These are phyloP conservation scores for Dendrobium chrysotoxum DNA, from an alignment of 106 monocot species.

Conservation along the genomic window DNA sequence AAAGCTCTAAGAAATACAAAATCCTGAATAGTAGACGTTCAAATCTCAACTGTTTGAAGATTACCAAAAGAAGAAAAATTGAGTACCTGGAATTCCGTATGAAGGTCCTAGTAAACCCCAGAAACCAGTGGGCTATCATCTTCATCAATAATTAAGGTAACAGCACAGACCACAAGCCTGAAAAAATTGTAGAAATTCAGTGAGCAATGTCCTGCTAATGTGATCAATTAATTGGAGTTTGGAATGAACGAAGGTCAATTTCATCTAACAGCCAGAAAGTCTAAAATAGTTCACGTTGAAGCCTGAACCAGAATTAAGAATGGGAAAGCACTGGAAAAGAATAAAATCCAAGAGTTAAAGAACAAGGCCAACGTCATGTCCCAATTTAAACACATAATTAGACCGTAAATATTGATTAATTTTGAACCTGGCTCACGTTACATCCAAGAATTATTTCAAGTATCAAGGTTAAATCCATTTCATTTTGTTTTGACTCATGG, in stretches of 20 bases:
- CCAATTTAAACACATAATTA: not conserved
- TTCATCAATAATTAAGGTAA: constrained; percentile 14
- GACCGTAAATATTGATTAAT: too few species aligned
- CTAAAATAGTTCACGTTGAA: not conserved
- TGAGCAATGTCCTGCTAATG: not conserved
- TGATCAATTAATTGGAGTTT: not conserved
- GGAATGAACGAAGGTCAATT: not conserved
- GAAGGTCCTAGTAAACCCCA: not conserved
- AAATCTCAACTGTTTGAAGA: not conserved
- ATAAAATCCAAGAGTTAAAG: not conserved
- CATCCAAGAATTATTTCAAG: not conserved
- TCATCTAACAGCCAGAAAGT: not conserved
- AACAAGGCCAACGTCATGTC: not conserved
- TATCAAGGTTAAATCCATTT: not conserved
- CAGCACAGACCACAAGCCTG: constrained; percentile 11
- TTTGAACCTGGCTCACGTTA: not conserved
- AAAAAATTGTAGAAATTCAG: not conserved
- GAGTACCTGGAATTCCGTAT: not conserved
- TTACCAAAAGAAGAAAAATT: not conserved
- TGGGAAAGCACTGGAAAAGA: not conserved
- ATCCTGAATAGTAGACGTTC: not conserved
- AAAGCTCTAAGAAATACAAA: not conserved
- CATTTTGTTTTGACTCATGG: too few species aligned
- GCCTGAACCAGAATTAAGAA: not conserved
- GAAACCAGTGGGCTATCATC: constrained; percentile 6